phyloP scores from a whole-genome alignment of 2,329 filamentous ascomycete species.

The Xylaria polymorpha region DNA sequence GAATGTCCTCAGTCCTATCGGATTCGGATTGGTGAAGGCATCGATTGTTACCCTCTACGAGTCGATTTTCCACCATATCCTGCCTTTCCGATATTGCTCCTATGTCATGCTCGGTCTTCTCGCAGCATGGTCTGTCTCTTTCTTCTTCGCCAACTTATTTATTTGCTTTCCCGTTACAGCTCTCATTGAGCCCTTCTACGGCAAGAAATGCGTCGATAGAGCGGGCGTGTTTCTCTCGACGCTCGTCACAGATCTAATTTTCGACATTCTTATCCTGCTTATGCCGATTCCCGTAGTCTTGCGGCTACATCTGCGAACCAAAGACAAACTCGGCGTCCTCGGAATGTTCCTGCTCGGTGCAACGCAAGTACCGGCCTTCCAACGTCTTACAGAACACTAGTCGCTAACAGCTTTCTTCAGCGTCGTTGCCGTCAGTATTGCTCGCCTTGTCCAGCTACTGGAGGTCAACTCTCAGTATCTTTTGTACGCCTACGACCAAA shows the following conservation, averaged over 20 bases:
- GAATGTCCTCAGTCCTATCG: slow-evolving; percentile 38
- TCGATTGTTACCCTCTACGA: slow-evolving; percentile 42
- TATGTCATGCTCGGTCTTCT: slow-evolving; percentile 37
- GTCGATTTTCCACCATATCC: slow-evolving; percentile 37
- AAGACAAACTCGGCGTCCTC: slow-evolving; percentile 44
- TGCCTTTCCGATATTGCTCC: slow-evolving; percentile 32
- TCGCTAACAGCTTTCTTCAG: slow-evolving; percentile 23
- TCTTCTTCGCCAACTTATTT: slow-evolving; percentile 46
- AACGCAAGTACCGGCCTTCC: slow-evolving; percentile 34
- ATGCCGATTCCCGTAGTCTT: slow-evolving; percentile 47
- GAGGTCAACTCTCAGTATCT: slow-evolving; percentile 40
- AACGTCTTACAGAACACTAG: not conserved
- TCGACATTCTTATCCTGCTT: slow-evolving; percentile 45
- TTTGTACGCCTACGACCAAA: slow-evolving; percentile 43
- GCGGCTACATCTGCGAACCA: slow-evolving; percentile 43
- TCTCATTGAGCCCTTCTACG: slow-evolving; percentile 44
- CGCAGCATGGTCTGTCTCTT: slow-evolving; percentile 42
- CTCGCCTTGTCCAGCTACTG: slow-evolving; percentile 34
- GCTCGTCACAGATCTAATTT: slow-evolving; percentile 42
- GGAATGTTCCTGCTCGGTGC: slow-evolving; percentile 46
- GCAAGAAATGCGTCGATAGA: slow-evolving; percentile 43
- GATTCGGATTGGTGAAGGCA: slow-evolving; percentile 41
- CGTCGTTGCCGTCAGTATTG: slow-evolving; percentile 42
- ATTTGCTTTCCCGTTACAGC: slow-evolving; percentile 45
- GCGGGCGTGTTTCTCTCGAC: slow-evolving; percentile 42